Evolutionary conservation across 2,329 filamentous ascomycete species (phyloP).

Genomic region (Penicillium sp.): DNA sequence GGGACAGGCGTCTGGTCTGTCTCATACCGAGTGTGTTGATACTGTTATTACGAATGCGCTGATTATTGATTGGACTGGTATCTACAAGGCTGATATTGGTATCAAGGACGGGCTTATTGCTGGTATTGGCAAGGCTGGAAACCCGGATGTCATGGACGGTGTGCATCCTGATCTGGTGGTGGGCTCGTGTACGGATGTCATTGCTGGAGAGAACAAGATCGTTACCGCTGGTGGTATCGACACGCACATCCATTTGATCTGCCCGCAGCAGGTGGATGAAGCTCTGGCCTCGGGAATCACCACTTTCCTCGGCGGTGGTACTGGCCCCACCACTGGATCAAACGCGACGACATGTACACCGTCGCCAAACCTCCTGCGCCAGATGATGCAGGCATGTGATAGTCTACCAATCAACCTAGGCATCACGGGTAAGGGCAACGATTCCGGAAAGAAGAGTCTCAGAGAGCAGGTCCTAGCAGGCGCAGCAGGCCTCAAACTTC

Average conservation of each 20-base stretch:
- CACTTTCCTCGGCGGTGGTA: conserved; percentile 85
- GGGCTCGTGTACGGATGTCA: conserved; percentile 84
- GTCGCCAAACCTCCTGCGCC: conserved; percentile 73
- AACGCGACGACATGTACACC: conserved; percentile 94
- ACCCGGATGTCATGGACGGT: conserved; percentile 94
- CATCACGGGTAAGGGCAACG: conserved; percentile 92
- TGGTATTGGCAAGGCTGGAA: conserved; percentile 90
- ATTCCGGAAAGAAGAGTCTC: conserved; percentile 67
- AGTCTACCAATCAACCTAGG: conserved; percentile 79
- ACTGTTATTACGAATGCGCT: conserved; percentile 86
- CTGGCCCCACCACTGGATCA: conserved; percentile 86
- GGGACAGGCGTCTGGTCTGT: conserved; percentile 81
- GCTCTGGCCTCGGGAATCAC: conserved; percentile 82
- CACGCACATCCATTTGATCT: conserved; percentile 91
- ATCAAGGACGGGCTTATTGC: conserved; percentile 84
- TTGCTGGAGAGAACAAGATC: conserved; percentile 87
- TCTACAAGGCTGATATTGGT: conserved; percentile 95
- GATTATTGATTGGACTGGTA: conserved; percentile 85
- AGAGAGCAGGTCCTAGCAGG: conserved; percentile 79
- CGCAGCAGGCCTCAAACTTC: conserved; percentile 85
- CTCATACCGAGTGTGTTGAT: conserved; percentile 71
- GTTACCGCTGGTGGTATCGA: conserved; percentile 88
- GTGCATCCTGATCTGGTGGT: conserved; percentile 76
- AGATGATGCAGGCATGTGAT: conserved; percentile 89
- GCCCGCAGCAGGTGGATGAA: conserved; percentile 85